Evolutionary conservation across 257 asterid species (phyloP), one percentile per base, ranked within the genome.

Genomic region (Jacaranda mimosifolia): DNA sequence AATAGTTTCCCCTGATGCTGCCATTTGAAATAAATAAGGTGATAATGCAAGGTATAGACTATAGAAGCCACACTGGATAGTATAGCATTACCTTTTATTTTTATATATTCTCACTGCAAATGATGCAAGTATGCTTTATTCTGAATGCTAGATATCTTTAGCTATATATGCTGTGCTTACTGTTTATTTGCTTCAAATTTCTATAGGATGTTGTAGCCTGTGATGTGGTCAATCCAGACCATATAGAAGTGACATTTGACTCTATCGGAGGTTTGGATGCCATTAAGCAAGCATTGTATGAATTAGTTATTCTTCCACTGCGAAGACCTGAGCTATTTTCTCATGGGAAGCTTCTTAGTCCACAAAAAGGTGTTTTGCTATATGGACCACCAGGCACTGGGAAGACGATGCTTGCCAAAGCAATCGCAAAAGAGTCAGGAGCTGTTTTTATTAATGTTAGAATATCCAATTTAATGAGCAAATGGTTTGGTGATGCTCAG

Each of bases 361-460:
- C 97, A 35, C 97, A 94, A 82, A 94, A 94, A 79, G 98, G 98
- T 10, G 98, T 94, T 58, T 70, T 94, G 89, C 81, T 94, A 26
- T 94, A 85, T 48, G 98, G 98, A 67, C 98, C 98, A 26, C 98
- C 98, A 9, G 98, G 98, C 55, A 94, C 98, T 38, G 98, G 98
- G 81, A 94, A 94, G 90, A 94, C 98, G 4, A 92, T 94, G 98
- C 98, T 92, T 64, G 98, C 98, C 58, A 94, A 94, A 86, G 98
- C 98, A 49, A 94, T 94, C 73, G 98, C 98, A 4, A 94, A 85
- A 82, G 98, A 94, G 81, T 94, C 97, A 3, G 92, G 96, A 71
- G 98, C 98, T 81, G 95, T 87, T 77, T 94, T 94, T 77, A 94
- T 94, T 75, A 92, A 94, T 63, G 95, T 94, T 71, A 89, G 84